Percentiles rank a stretch among this genome's conserved stretches.
phyloP scores from a whole-genome alignment of 2,329 filamentous ascomycete genomes.

The Fusarium sp. region DNA sequence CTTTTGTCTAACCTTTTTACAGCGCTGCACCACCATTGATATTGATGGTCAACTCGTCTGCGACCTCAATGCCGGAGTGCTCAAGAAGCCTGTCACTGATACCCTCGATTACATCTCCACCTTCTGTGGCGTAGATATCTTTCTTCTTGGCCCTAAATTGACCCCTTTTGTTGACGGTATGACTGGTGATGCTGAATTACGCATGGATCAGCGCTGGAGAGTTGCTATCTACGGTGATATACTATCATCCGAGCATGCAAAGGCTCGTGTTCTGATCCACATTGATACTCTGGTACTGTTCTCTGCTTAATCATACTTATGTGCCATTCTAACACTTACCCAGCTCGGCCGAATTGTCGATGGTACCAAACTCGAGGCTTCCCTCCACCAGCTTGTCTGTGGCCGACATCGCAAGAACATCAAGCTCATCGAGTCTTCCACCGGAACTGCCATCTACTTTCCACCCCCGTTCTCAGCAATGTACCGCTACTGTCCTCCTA shows the following conservation, averaged over 20 bases:
- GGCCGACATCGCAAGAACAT: slow-evolving; percentile 96
- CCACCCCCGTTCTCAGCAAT: slow-evolving; percentile 92
- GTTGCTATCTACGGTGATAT: slow-evolving; percentile 95
- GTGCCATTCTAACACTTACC: slow-evolving; percentile 18
- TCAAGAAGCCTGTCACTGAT: slow-evolving; percentile 80
- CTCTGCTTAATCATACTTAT: not conserved
- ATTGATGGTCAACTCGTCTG: slow-evolving; percentile 91
- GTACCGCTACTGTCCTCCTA: slow-evolving; percentile 87
- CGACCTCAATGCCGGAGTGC: slow-evolving; percentile 71
- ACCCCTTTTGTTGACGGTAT: slow-evolving; percentile 78
- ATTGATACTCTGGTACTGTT: slow-evolving; percentile 85
- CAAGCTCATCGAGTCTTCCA: slow-evolving; percentile 95
- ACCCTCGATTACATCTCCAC: slow-evolving; percentile 87
- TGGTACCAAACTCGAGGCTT: slow-evolving; percentile 81
- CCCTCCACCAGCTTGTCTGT: slow-evolving; percentile 90
- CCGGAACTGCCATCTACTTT: slow-evolving; percentile 97
- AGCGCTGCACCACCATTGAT: slow-evolving; percentile 94
- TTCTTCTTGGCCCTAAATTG: slow-evolving; percentile 89
- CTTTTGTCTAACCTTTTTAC: slow-evolving; percentile 32
- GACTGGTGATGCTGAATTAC: slow-evolving; percentile 82
- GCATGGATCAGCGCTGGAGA: slow-evolving; percentile 88
- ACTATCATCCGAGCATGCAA: slow-evolving; percentile 94
- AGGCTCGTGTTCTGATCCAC: slow-evolving; percentile 94
- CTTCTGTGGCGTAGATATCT: slow-evolving; percentile 95
- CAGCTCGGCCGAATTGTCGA: slow-evolving; percentile 80